phyloP scores from a whole-genome alignment of 2,329 filamentous ascomycete species.

The Celoporthe dispersa region DNA sequence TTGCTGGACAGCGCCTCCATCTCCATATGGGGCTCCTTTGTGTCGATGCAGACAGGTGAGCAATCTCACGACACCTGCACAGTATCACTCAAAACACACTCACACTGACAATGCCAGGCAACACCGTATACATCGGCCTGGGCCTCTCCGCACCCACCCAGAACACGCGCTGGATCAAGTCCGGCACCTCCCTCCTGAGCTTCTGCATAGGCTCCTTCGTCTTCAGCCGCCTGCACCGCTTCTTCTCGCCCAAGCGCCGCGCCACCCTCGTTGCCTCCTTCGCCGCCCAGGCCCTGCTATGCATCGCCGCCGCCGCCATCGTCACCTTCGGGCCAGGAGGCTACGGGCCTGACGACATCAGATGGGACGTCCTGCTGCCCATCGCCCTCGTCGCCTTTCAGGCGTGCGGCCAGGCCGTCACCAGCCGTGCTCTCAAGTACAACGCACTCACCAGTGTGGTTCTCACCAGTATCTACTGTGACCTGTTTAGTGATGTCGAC shows the following conservation, averaged over 20 bases:
- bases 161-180: conserved; percentile 70
- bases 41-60: conserved; percentile 80
- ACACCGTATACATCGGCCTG: conserved; percentile 79
- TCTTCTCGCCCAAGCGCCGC: conserved; percentile 63
- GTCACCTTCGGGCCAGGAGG: conserved; percentile 51
- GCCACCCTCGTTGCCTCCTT: conserved; percentile 69
- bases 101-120: conserved; percentile 49
- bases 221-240: conserved; percentile 71
- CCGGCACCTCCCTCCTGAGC: conserved; percentile 68
- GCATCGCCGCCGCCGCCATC: conserved; percentile 57
- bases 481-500: conserved; percentile 70
- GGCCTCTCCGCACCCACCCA: conserved; percentile 65
- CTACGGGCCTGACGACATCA: conserved; percentile 47
- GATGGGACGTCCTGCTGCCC: conserved; percentile 67
- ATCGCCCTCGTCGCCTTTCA: conserved; percentile 76
- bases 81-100: no score
- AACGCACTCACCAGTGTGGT: conserved; percentile 78
- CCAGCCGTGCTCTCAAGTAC: conserved; percentile 70
- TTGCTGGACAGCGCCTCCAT: conserved; percentile 77
- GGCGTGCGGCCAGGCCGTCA: conserved; percentile 77
- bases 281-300: conserved; percentile 53
- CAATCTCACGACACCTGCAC: conserved; percentile 9
- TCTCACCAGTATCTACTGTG: conserved; percentile 80
- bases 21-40: conserved; percentile 78
- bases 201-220: conserved; percentile 76